Conservation (phyloP, 768 basidiomycete genomes). For the Lentinus tigrinus region DNA sequence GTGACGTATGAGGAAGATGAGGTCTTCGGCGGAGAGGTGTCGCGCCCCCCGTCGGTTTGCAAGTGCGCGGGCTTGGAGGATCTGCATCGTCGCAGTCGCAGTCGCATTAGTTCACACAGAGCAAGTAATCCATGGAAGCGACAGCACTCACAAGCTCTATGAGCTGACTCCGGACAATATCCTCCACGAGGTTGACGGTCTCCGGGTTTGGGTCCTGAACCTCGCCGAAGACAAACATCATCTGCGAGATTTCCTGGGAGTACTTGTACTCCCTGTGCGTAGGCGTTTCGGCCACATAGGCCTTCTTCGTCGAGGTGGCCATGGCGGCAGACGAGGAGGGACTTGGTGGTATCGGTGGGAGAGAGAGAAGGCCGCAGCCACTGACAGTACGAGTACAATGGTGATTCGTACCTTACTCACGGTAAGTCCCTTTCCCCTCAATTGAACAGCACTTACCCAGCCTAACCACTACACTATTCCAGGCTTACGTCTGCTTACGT, state of each 20-base stretch:
- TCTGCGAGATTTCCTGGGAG: slow-evolving; percentile 89
- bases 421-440: too few relatives aligned
- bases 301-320: slow-evolving; percentile 19
- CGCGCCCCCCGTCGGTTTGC: slow-evolving; percentile 82
- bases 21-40: slow-evolving; percentile 87
- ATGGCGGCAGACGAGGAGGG: neutral
- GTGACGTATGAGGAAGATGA: slow-evolving; percentile 94
- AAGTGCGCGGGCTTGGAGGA: slow-evolving; percentile 84
- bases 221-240: slow-evolving; percentile 99
- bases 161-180: slow-evolving; percentile 87
- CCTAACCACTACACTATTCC: too few relatives aligned
- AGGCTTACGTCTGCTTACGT: too few relatives aligned
- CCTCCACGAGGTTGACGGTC: slow-evolving; percentile 92
- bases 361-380: neutral
- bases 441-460: too few relatives aligned
- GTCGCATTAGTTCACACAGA: neutral
- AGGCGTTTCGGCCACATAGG: slow-evolving; percentile 11
- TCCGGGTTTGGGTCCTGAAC: slow-evolving; percentile 86
- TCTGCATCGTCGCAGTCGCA: slow-evolving; percentile 59
- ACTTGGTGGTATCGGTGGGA: neutral
- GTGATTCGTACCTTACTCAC: too few relatives aligned
- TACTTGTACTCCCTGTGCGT: slow-evolving; percentile 75
- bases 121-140: neutral
- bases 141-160: slow-evolving; percentile 72
- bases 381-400: too few relatives aligned